Evolutionary conservation across 495 filamentous ascomycete genomes (phyloP).

Genomic region (Hypoxylon intermedium): DNA sequence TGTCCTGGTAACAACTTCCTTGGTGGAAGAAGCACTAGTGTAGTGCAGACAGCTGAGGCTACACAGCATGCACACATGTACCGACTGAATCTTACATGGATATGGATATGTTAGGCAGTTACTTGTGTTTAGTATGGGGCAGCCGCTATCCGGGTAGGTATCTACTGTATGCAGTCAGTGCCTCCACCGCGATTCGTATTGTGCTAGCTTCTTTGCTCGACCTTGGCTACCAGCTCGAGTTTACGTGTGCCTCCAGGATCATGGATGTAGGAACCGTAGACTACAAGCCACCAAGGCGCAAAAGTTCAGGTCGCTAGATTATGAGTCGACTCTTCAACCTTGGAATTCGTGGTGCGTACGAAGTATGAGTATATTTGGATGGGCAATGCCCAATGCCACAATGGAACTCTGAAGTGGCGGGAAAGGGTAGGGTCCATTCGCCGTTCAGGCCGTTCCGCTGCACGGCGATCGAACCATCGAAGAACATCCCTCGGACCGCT

Average conservation of each 20-base stretch:
- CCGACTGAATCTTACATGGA: too few species aligned
- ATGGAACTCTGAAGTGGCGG: conserved; percentile 24
- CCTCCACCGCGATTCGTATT: too few species aligned
- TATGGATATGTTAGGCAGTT: neutral
- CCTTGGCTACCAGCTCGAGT: neutral
- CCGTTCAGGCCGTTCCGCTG: conserved; percentile 16
- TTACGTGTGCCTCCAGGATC: conserved; percentile 15
- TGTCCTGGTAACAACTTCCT: too few species aligned
- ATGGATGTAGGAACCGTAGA: conserved; percentile 17
- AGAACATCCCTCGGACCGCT: conserved; percentile 21
- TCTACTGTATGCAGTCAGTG: neutral
- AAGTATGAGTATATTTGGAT: too few species aligned
- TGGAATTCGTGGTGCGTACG: neutral
- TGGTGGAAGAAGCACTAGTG: neutral
- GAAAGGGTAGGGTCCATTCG: conserved; percentile 11
- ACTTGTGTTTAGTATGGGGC: neutral
- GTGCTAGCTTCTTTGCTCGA: neutral
- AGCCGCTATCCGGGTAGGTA: neutral
- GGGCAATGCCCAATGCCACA: too few species aligned
- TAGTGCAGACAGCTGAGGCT: neutral
- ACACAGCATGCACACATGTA: neutral
- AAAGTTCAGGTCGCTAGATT: conserved; percentile 9
- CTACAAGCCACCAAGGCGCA: conserved; percentile 18
- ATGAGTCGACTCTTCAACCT: conserved; percentile 2
- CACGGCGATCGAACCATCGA: conserved; percentile 21